Base-by-base conservation (phyloP, 2,329 filamentous ascomycete species). In the Trichoderma brevicompactum region DNA sequence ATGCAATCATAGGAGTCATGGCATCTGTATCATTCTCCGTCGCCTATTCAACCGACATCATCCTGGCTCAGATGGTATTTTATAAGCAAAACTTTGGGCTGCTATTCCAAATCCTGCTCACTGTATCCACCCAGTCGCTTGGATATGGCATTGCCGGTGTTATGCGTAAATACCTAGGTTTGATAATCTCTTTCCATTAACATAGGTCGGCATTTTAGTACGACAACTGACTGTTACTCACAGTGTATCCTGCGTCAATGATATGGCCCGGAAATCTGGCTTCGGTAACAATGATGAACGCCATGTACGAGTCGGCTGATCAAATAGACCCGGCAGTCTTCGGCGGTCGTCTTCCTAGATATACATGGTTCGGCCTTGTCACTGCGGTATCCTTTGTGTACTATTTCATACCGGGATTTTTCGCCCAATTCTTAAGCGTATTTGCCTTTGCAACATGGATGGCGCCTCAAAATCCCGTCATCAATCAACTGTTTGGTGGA, bases 391-490 rank as follows among this genome's bases (percentile, higher is more conserved):
- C 87, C 0, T 90, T 89, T 70, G 69, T 83, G 54, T 91, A 89
- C 79, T 89, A 89, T 74, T 90, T 88, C 75, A 86, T 90, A 64
- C 89, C 89, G 0, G 89, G 88, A 0, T 90, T 85, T 66, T 80
- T 92, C 10, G 89, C 86, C 15, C 87, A 90, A 66, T 91, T 87
- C 65, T 77, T 92, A 6, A 90, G 87, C 68, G 83, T 89, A 8
- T 91, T 92, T 70, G 88, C 89, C 7, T 89, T 91, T 72, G 81
- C 85, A 10, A 92, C 89, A 0, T 92, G 89, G 89, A 84, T 92
- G 65, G 85, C 85, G 1, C 90, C 90, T 0, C 80, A 91, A 56
- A 91, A 85, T 66, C 80, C 85, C 0, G 77, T 91, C 9, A 76
- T 92, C 44, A 93, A 92, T 69, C 89, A 92, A 73, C 72, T 92